Evolutionary conservation across 805 yeast species (phyloP), one percentile per base, ranked within the genome.

Genomic region (Candida montana): DNA sequence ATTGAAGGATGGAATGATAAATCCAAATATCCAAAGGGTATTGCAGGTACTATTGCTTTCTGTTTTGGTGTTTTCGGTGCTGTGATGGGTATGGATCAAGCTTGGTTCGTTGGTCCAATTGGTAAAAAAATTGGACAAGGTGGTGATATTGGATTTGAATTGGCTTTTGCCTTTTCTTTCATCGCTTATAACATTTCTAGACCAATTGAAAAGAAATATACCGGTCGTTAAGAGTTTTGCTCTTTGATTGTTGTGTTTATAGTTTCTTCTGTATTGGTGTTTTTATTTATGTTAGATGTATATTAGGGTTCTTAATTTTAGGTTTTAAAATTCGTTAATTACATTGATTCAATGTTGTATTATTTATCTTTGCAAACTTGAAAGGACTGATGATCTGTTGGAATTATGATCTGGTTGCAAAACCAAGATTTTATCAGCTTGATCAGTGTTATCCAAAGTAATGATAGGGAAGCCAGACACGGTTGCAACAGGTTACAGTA

Each of bases 71-170:
- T 74, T 35, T 90, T 83, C 26, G 96, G 96, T 62, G 86, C 81
- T 30, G 95, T 79, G 10, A 44, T 86, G 36, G 96, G 97, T 52
- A 88, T 90, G 95, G 69, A 72, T 58, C 95, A 88, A 68, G 74
- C 75, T 5, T 90, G 95, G 87, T 90, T 81, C 69, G 60, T 60
- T 15, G 96, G 96, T 54, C 82, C 75, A 34, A 55, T 86, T 52
- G 89, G 79, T 31, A 59, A 17, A 13, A 49, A 64, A 49, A 80
- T 85, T 55, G 93, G 91, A 50, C 36, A 34, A 11, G 95, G 95
- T 53, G 96, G 91, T 46, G 96, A 89, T 60, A 74, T 89, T 51
- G 96, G 95, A 31, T 88, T 83, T 55, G 95, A 85, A 68, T 70
- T 89, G 46, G 85, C 81, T 31, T 74, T 74, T 46, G 77, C 68